Evolutionary conservation across 768 basidiomycete genomes (phyloP).

Genomic region (Kondoa malvinella): DNA sequence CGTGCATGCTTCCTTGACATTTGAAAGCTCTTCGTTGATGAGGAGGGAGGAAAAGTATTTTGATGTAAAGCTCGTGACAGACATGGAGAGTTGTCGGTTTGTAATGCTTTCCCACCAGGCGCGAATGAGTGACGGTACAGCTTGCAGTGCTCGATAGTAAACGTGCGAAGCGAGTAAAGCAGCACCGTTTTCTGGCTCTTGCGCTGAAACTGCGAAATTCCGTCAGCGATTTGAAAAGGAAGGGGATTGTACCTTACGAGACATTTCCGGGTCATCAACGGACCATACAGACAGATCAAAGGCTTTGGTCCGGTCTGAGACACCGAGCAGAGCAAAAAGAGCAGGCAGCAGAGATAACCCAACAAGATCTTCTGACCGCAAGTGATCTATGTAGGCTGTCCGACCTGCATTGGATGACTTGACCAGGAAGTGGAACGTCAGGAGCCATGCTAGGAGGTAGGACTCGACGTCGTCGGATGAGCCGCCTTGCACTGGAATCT

Average conservation of each 20-base stretch:
- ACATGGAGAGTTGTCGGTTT: constrained; percentile 66
- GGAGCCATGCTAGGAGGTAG: constrained; percentile 15
- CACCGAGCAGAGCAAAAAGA: constrained; percentile 47
- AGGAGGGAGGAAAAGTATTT: constrained; percentile 76
- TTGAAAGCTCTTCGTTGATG: constrained; percentile 54
- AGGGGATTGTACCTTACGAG: constrained; percentile 1
- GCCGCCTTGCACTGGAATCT: constrained; percentile 31
- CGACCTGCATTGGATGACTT: constrained; percentile 63
- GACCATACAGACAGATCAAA: constrained; percentile 74
- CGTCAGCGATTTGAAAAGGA: background rate
- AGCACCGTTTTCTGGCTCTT: background rate
- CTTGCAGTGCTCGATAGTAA: constrained; percentile 69
- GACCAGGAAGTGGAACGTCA: constrained; percentile 17
- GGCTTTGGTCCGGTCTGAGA: constrained; percentile 48
- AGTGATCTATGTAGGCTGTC: constrained; percentile 66
- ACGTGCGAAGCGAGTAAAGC: constrained; percentile 53
- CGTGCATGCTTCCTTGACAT: constrained; percentile 35
- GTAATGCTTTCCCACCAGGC: constrained; percentile 73
- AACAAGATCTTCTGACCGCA: constrained; percentile 55
- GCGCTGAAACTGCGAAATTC: background rate
- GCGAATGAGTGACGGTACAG: constrained; percentile 68
- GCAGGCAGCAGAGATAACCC: constrained; percentile 50
- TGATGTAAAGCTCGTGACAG: constrained; percentile 61
- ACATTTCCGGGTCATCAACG: constrained; percentile 63
- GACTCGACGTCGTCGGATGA: background rate